Conservation (phyloP, 2,329 filamentous ascomycete species). For the Dothistroma septosporum region DNA sequence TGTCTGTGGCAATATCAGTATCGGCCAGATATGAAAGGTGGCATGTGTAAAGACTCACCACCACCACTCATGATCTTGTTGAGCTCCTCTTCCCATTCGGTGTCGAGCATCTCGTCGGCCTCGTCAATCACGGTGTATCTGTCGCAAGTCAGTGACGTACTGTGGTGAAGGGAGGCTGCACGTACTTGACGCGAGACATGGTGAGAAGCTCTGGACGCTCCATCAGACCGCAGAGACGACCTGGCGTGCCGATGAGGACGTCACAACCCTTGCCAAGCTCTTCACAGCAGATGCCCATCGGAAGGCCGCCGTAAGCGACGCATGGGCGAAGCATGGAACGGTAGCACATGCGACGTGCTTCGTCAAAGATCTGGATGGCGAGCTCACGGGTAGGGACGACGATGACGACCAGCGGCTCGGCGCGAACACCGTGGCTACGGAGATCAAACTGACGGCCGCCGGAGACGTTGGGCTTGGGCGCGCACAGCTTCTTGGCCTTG, state of each 20-base stretch:
- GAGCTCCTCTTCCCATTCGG: constrained; percentile 75
- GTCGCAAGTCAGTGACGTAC: not conserved
- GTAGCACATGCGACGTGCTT: constrained; percentile 88
- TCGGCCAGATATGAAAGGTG: not conserved
- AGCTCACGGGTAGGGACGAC: constrained; percentile 85
- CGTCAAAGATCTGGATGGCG: constrained; percentile 91
- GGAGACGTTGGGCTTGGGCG: constrained; percentile 61
- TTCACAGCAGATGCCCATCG: constrained; percentile 62
- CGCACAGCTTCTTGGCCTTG: constrained; percentile 83
- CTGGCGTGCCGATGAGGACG: constrained; percentile 80
- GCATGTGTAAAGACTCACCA: constrained; percentile 54
- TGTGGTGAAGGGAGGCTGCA: constrained; percentile 25
- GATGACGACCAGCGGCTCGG: constrained; percentile 83
- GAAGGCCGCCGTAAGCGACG: constrained; percentile 81
- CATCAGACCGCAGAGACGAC: constrained; percentile 82
- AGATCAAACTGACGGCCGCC: constrained; percentile 46
- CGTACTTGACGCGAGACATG: constrained; percentile 71
- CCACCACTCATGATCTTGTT: constrained; percentile 72
- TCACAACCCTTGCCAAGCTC: constrained; percentile 84
- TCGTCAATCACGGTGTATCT: constrained; percentile 79
- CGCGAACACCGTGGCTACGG: constrained; percentile 54
- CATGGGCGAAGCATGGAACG: constrained; percentile 90
- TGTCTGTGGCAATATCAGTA: constrained; percentile 48
- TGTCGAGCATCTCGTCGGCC: constrained; percentile 81
- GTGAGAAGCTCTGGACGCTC: constrained; percentile 64